These are phyloP conservation scores for Saccharomyces cerevisiae DNA, from an alignment of 805 yeast genomes.

Conservation along the genomic window DNA sequence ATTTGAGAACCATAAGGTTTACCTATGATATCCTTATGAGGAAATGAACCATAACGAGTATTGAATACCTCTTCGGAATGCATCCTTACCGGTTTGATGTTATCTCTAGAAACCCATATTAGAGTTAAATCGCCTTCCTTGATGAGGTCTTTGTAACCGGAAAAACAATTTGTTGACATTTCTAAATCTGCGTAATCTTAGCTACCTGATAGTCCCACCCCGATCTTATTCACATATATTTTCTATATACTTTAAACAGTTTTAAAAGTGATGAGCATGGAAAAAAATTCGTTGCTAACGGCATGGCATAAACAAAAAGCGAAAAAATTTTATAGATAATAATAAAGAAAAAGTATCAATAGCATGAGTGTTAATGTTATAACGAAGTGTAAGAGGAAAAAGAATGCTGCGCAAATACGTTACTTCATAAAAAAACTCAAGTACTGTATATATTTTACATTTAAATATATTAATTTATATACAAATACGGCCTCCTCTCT, in stretches of 20 bases:
- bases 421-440: not conserved
- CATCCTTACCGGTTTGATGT: conserved; percentile 65
- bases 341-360: not conserved
- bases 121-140: conserved; percentile 83
- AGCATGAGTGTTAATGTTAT: not conserved
- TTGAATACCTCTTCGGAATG: conserved; percentile 54
- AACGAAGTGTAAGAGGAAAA: not conserved
- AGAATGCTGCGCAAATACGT: not conserved
- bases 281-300: not conserved
- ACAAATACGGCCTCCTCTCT: not conserved
- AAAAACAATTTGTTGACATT: conserved; percentile 30
- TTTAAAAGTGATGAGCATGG: not conserved
- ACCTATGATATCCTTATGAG: conserved; percentile 79
- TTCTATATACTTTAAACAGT: not conserved
- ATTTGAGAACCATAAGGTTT: conserved; percentile 77
- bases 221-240: not conserved
- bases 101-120: conserved; percentile 75
- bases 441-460: not conserved
- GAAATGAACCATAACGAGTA: conserved; percentile 84
- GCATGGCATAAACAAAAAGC: not conserved
- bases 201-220: not conserved
- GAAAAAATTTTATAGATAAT: not conserved
- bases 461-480: not conserved
- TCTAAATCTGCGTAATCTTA: conserved; percentile 10
- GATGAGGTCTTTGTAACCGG: conserved; percentile 54